Evolutionary conservation across 1,139 yeast species (phyloP).

Genomic region (Zygoascus sp.): DNA sequence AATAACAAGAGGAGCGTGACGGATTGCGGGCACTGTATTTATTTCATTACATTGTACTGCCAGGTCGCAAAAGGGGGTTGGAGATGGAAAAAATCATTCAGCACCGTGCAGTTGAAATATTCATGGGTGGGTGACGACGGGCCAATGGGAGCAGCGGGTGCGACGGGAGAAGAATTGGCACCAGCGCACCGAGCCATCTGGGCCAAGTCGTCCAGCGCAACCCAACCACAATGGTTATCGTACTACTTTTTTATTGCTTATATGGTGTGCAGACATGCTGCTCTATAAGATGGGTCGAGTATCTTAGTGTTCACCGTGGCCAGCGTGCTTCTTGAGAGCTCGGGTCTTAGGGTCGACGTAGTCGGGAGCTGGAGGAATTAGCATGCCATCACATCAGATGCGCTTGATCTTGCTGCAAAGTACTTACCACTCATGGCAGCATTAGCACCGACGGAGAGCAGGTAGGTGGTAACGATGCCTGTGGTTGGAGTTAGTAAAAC

Average conservation of each 20-base stretch:
- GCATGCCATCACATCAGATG: background rate
- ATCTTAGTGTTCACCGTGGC: conserved; percentile 9
- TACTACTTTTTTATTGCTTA: background rate
- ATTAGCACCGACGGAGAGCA: conserved; percentile 52
- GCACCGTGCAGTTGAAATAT: too few species aligned
- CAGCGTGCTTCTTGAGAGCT: conserved; percentile 13
- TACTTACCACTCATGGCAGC: conserved; percentile 48
- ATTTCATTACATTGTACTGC: background rate
- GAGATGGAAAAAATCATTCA: background rate
- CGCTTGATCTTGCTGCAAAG: background rate
- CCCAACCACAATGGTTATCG: background rate
- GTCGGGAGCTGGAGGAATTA: conserved; percentile 11
- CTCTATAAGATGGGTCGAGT: background rate
- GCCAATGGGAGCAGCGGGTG: background rate
- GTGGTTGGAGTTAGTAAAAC: conserved; percentile 11
- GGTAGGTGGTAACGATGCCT: conserved; percentile 51
- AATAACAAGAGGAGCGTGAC: background rate
- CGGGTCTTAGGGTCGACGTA: conserved; percentile 12
- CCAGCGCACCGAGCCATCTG: background rate
- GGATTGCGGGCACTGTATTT: background rate
- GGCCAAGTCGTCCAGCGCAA: background rate
- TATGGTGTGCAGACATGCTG: conserved; percentile 1
- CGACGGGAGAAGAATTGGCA: background rate
- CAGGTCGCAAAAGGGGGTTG: background rate
- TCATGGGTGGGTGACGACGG: background rate